Percentiles rank a stretch among this genome's conserved stretches.
These are phyloP conservation scores for Candida mattraensis DNA, from an alignment of 805 yeast species.

Conservation along the genomic window DNA sequence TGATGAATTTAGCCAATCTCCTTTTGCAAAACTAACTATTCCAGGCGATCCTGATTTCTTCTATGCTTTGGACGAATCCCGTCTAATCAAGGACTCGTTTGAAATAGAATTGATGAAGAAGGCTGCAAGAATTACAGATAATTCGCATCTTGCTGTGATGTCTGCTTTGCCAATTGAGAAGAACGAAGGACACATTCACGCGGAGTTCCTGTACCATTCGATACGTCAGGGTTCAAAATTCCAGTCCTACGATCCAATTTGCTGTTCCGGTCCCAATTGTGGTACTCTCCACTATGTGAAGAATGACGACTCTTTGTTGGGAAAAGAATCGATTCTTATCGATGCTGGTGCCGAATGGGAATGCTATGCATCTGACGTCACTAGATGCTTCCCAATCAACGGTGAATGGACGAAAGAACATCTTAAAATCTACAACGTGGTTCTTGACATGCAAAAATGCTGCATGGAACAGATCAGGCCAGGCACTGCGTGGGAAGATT, in stretches of 20 bases:
- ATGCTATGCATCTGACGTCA: conserved; percentile 89
- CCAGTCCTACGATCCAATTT: conserved; percentile 91
- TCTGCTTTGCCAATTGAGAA: conserved; percentile 84
- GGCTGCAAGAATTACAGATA: conserved; percentile 84
- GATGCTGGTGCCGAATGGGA: conserved; percentile 99
- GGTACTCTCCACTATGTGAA: conserved; percentile 88
- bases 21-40: conserved; percentile 38
- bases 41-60: conserved; percentile 50
- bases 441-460: conserved; percentile 74
- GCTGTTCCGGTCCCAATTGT: conserved; percentile 90
- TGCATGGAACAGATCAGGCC: conserved; percentile 76
- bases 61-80: conserved; percentile 82
- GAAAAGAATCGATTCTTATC: conserved; percentile 68
- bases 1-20: conserved; percentile 41
- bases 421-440: conserved; percentile 75
- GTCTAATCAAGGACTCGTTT: conserved; percentile 79
- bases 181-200: conserved; percentile 90
- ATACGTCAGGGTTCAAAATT: conserved; percentile 89
- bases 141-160: conserved; percentile 90
- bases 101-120: conserved; percentile 75
- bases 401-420: conserved; percentile 93
- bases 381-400: conserved; percentile 88
- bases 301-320: conserved; percentile 64
- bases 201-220: conserved; percentile 92
- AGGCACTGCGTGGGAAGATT: conserved; percentile 81